Base-by-base conservation (phyloP, 257 asterid genomes). In the Jacaranda copaia region DNA sequence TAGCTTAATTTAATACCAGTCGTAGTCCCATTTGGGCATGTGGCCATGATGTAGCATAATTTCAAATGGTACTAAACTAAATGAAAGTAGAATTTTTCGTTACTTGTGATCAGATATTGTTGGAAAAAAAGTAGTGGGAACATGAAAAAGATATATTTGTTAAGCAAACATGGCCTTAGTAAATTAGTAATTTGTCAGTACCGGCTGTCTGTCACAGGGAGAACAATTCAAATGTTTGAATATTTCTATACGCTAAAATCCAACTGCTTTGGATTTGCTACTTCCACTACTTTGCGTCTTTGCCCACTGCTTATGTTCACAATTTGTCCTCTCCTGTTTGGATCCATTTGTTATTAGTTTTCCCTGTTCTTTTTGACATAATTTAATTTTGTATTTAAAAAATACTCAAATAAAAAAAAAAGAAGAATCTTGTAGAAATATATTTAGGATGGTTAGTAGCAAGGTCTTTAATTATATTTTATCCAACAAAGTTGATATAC, bases 61-160 rank as follows among this genome's bases (percentile, higher is more conserved):
- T 68, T 61, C 11, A 18, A 61, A 59, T 40, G 14, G 42, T 66
- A 81, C 40, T 11, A 18, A 49, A 55, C 40, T 9, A 76, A 77
- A 77, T 40, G 69, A 72, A 63, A 72, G 88, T 19, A 63, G 80
- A 87, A 89, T 85, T 62, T 89, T 85, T 89, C 94, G 94, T 81
- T 70, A 74, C 64, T 68, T 79, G 94, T 85, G 92, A 80, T 74
- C 38, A 46, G 61, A 79, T 87, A 88, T 81, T 76, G 77, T 71
- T 69, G 78, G n/a, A 80, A 62, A 73, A 73, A 83, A 75, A 72
- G 60, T 40, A 78, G 74, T 73, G 67, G 42, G 49, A 20, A 72
- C 64, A 62, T 64, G n/a, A 9, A 14, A 59, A 14, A 15, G 25
- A 6, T 60, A 25, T 73, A 62, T 68, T 45, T 39, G 53, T 38